Base-by-base conservation (phyloP, 768 basidiomycete species). In the Leccinum variicolor region DNA sequence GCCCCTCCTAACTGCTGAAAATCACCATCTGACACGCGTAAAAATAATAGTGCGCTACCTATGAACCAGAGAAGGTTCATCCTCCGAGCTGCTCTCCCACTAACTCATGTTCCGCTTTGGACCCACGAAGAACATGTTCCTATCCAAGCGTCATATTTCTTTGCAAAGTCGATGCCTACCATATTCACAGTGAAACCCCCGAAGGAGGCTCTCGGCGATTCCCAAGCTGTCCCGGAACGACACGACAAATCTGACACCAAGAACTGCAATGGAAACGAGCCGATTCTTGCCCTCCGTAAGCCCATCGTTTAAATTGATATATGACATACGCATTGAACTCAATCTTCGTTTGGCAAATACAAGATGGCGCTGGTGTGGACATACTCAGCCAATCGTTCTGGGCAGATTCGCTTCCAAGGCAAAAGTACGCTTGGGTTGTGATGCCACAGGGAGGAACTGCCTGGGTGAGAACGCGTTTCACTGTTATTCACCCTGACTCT, bases 341-440 rank as follows among this genome's bases (percentile, higher is more conserved):
- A 45, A 55, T 57, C 11, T 9, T 59, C 29, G 29, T 54, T 36
- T 58, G 21, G 59, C 14, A 19, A n/a, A 41, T 43, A 43, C 31
- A 60, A 92, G 90, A 96, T 69, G 94, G 94, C 3, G 93, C 94
- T 1, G 94, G 94, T 2, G 90, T 91, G 5, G 87, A 94, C 58
- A 79, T 91, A 8, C 58, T 84, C 39, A 58, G 64, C 6, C 67
- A 75, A 26, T 62, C 77, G 0, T 84, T 87, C 57, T 94, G 89
- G 89, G 67, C 74, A 0, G 78, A 84, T 15, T 79, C 88, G 1
- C 71, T 94, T 13, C 82, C 85, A 1, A 75, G 77, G 6, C 84
- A 85, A 55, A 64, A 74, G 25, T 73, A 74, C 7, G 86, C 82
- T 55, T 97, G 94, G 94, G 74, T 89, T 10, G 74, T 95, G 19